Conservation (phyloP, 768 basidiomycete genomes). For the Xerocomellus amylosporus region DNA sequence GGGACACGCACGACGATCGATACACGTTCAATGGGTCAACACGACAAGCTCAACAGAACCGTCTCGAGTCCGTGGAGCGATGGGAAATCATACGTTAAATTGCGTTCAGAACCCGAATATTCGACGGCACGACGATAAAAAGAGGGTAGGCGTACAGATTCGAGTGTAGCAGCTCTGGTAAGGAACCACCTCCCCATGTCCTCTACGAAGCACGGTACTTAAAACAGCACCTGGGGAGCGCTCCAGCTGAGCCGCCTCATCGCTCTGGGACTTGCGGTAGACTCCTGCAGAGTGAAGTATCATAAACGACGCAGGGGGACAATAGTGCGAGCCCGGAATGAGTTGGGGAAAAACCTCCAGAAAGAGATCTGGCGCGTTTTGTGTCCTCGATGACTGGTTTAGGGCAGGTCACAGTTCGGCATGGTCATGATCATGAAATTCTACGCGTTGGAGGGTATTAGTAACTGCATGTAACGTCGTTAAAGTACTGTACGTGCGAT, state of each 20-base stretch:
- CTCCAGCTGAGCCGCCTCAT: slow-evolving; percentile 30
- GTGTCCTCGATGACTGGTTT: background rate
- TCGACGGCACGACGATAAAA: too few relatives aligned
- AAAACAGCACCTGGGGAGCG: slow-evolving; percentile 14
- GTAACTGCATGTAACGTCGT: background rate
- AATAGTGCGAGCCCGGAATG: slow-evolving; percentile 39
- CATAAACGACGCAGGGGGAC: slow-evolving; percentile 30
- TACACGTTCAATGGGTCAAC: too few relatives aligned
- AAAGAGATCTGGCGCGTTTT: background rate
- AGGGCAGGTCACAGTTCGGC: slow-evolving; percentile 17
- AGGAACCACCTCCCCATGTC: slow-evolving; percentile 29
- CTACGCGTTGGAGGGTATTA: background rate
- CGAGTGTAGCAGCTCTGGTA: slow-evolving; percentile 32
- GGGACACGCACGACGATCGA: too few relatives aligned
- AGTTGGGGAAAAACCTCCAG: slow-evolving; percentile 12
- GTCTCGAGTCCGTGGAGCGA: too few relatives aligned
- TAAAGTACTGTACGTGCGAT: background rate
- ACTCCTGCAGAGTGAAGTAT: slow-evolving; percentile 27
- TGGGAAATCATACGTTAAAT: too few relatives aligned
- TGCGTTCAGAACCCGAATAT: too few relatives aligned
- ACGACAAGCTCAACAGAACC: too few relatives aligned
- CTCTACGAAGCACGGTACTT: background rate
- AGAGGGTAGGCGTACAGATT: too few relatives aligned
- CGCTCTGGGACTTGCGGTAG: slow-evolving; percentile 36
- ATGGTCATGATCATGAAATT: background rate